phyloP scores from a whole-genome alignment of 257 asterid genomes.

The Avicennia marina region DNA sequence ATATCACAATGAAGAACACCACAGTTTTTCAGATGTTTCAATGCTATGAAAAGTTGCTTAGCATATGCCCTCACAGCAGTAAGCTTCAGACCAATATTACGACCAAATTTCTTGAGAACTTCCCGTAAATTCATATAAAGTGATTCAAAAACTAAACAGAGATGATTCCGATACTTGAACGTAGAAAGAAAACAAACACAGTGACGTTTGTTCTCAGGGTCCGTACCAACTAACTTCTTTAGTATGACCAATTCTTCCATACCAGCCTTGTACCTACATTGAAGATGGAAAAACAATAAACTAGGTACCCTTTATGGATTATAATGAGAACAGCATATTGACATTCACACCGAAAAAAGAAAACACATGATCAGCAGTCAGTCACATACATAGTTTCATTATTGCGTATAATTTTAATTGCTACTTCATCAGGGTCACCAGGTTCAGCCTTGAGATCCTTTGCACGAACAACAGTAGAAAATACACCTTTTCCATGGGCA shows the following conservation, averaged over 20 bases:
- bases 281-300: neutral
- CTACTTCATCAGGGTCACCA: constrained; percentile 86
- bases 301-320: no score
- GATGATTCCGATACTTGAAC: constrained; percentile 97
- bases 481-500: constrained; percentile 98
- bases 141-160: constrained; percentile 99
- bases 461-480: constrained; percentile 94
- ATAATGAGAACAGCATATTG: no score
- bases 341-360: neutral
- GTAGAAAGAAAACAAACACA: constrained; percentile 93
- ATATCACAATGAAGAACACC: constrained; percentile 99
- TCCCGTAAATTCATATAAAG: constrained; percentile 99
- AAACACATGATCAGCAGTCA: neutral
- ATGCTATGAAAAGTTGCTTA: constrained; percentile 88
- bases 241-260: constrained; percentile 91
- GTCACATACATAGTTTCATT: constrained; percentile 82
- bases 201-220: constrained; percentile 93
- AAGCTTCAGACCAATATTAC: constrained; percentile 95
- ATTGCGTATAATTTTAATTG: constrained; percentile 88
- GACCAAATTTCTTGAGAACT: constrained; percentile 96
- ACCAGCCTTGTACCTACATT: constrained; percentile 89
- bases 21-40: constrained; percentile 90
- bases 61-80: constrained; percentile 98
- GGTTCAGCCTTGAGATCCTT: constrained; percentile 83
- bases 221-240: constrained; percentile 91